Evolutionary conservation across 495 filamentous ascomycete genomes (phyloP).

Genomic region (Pyronema domesticum): DNA sequence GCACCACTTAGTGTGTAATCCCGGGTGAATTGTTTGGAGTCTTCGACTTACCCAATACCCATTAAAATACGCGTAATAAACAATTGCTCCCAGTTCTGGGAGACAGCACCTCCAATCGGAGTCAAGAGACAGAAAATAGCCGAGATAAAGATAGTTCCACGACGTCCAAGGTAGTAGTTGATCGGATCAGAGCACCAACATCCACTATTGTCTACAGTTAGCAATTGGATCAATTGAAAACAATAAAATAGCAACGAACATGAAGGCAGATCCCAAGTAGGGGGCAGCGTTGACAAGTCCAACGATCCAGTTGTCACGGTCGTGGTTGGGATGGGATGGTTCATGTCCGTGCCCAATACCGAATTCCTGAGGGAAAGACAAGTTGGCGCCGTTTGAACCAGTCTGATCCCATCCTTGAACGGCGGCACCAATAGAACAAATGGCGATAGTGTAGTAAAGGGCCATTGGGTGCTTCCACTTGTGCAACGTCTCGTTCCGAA

Average conservation of each 20-base stretch:
- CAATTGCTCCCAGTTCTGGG: conserved; percentile 50
- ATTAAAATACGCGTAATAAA: conserved; percentile 23
- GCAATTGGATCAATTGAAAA: background rate
- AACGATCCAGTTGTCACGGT: conserved; percentile 31
- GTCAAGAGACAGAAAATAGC: conserved; percentile 46
- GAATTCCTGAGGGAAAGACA: conserved; percentile 49
- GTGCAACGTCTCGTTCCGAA: conserved; percentile 40
- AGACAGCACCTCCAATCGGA: conserved; percentile 58
- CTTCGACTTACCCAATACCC: conserved; percentile 16
- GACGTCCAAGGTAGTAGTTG: conserved; percentile 47
- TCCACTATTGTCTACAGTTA: conserved; percentile 28
- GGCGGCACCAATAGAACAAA: conserved; percentile 58
- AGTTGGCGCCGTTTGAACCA: conserved; percentile 57
- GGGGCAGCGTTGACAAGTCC: conserved; percentile 50
- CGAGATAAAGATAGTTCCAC: conserved; percentile 50
- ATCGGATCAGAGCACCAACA: conserved; percentile 58
- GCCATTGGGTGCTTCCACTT: conserved; percentile 46
- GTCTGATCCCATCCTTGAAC: conserved; percentile 63
- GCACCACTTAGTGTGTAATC: background rate
- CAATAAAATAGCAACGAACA: conserved; percentile 49
- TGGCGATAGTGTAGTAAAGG: conserved; percentile 44
- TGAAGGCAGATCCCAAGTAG: conserved; percentile 59
- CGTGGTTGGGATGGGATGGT: background rate
- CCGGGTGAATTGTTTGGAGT: background rate
- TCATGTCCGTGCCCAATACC: conserved; percentile 35